Percentiles rank a stretch among this genome's conserved stretches.
phyloP scores from a whole-genome alignment of 2,329 filamentous ascomycete genomes.

The Nakataea oryzae region DNA sequence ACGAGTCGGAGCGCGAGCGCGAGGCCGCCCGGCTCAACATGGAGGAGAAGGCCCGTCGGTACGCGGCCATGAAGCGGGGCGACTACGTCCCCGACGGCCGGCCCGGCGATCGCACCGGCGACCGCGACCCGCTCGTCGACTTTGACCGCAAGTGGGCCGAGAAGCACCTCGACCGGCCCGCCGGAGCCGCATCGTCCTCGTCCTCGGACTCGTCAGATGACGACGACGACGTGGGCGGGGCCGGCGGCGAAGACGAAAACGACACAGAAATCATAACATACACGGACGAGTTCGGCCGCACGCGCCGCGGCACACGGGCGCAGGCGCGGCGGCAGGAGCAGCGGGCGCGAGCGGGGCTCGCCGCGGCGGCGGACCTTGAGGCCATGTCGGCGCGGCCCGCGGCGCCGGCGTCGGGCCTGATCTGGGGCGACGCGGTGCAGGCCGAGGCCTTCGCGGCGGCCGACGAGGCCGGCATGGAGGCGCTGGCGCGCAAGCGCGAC shows the following conservation, averaged over 20 bases:
- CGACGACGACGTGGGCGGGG: conserved; percentile 16
- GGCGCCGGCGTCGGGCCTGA: conserved; percentile 57
- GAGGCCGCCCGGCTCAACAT: conserved; percentile 68
- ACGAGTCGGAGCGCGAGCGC: conserved; percentile 57
- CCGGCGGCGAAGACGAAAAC: conserved; percentile 13
- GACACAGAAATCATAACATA: conserved; percentile 68
- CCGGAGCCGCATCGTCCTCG: conserved; percentile 13
- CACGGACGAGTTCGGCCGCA: conserved; percentile 86
- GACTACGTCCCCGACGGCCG: conserved; percentile 56
- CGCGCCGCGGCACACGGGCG: conserved; percentile 58
- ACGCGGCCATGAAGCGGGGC: conserved; percentile 85
- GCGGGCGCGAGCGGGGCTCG: conserved; percentile 37
- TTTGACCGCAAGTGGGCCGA: conserved; percentile 97
- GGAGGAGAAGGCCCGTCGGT: conserved; percentile 82
- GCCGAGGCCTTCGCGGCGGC: conserved; percentile 72
- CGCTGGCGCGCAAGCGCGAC: conserved; percentile 68
- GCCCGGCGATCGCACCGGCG: conserved; percentile 36
- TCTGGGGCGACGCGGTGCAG: conserved; percentile 81
- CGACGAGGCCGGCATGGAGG: conserved; percentile 62
- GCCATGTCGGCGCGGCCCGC: conserved; percentile 57
- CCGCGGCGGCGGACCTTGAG: conserved; percentile 49
- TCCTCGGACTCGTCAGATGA: conserved; percentile 39
- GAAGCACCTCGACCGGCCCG: conserved; percentile 40
- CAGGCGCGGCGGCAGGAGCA: conserved; percentile 57
- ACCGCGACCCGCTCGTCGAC: conserved; percentile 65